Percentiles rank a stretch among this genome's conserved stretches.
Evolutionary conservation across 352 stramenopile species (phyloP).

Genomic region (Phytophthora citrophthora): DNA sequence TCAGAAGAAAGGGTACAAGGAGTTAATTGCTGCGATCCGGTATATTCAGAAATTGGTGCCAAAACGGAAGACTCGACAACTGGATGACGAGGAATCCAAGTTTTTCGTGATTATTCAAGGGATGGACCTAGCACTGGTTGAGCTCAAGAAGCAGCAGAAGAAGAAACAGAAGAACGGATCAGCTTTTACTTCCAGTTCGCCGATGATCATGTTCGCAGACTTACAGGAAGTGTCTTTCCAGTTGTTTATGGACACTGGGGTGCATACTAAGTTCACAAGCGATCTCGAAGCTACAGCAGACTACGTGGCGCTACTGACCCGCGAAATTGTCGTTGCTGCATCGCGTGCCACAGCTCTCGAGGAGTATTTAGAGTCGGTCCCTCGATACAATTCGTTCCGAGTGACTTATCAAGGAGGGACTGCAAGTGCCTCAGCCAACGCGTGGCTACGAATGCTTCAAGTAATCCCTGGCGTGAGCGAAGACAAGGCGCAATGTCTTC

Average conservation of each 20-base stretch:
- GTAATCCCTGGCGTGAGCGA: constrained; percentile 79
- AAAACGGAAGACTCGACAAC: constrained; percentile 1
- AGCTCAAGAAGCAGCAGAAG: constrained; percentile 49
- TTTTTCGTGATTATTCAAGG: constrained; percentile 67
- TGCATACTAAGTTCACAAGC: constrained; percentile 71
- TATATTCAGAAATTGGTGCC: constrained; percentile 38
- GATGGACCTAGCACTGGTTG: constrained; percentile 63
- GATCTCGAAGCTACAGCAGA: constrained; percentile 57
- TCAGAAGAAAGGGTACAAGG: constrained; percentile 40
- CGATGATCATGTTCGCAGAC: constrained; percentile 54
- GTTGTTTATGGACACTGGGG: constrained; percentile 65
- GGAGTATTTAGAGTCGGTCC: constrained; percentile 63
- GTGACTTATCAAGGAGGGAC: constrained; percentile 51
- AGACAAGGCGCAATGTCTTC: constrained; percentile 66
- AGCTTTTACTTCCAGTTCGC: background rate
- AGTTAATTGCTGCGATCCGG: constrained; percentile 37
- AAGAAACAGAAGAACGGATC: constrained; percentile 37
- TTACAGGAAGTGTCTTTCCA: constrained; percentile 70
- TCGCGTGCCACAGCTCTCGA: constrained; percentile 47
- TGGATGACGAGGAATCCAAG: constrained; percentile 28
- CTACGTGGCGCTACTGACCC: constrained; percentile 63
- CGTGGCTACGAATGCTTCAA: constrained; percentile 83
- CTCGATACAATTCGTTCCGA: constrained; percentile 66
- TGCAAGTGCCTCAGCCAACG: constrained; percentile 55
- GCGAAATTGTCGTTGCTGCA: constrained; percentile 57